These are phyloP conservation scores for Helminthosporium solani DNA, from an alignment of 2,329 filamentous ascomycete genomes.

Conservation along the genomic window DNA sequence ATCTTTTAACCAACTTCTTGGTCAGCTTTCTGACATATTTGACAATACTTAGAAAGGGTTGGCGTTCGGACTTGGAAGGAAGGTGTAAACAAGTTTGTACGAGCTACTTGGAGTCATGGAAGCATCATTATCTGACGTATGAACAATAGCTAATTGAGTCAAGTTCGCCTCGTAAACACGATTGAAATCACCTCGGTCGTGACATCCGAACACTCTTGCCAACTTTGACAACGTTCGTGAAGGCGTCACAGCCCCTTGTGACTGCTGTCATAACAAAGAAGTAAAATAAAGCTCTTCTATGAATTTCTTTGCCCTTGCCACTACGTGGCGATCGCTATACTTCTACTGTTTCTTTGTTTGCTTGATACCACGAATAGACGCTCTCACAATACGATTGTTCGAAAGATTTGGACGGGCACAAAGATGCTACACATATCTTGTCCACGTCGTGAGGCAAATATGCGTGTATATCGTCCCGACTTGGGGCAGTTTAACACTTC, in stretches of 20 bases:
- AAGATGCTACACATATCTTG: background rate
- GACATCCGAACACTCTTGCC: background rate
- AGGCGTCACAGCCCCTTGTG: background rate
- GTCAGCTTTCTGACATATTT: constrained; percentile 15
- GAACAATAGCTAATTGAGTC: constrained; percentile 4
- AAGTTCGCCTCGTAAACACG: background rate
- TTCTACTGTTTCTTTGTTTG: background rate
- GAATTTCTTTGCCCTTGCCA: background rate
- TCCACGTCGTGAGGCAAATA: background rate
- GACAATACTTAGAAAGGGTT: constrained; percentile 24
- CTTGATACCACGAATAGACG: background rate
- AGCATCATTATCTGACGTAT: background rate
- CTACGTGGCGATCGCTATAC: background rate
- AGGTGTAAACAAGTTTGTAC: constrained; percentile 4
- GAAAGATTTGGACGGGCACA: background rate
- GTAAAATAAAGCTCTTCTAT: background rate
- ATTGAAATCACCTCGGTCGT: background rate
- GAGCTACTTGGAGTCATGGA: constrained; percentile 2
- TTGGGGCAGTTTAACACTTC: background rate
- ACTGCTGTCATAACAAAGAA: background rate
- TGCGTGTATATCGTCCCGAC: background rate
- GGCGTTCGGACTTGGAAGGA: constrained; percentile 16
- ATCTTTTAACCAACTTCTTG: constrained; percentile 16
- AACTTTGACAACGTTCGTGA: background rate
- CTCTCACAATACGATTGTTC: background rate